A percentile compares a stretch with the other conserved stretches of the same genome.
These are phyloP conservation scores for Typha latifolia DNA, from an alignment of 176 grass and related monocot genomes.

Conservation along the genomic window DNA sequence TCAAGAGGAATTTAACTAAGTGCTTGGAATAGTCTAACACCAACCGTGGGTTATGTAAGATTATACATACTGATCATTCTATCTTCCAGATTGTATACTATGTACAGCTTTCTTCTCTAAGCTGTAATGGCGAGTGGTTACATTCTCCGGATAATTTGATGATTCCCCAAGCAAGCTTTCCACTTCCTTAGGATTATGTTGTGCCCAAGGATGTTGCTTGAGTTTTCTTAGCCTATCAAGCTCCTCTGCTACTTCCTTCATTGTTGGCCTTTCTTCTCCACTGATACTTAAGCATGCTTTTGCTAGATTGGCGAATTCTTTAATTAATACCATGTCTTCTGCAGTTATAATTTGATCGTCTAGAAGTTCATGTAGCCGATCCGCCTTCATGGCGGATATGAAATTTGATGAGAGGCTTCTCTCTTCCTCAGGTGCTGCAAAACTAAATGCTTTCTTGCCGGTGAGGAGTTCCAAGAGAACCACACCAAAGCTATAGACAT, in stretches of 20 bases:
- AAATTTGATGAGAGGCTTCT: no score
- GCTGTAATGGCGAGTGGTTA: neutral
- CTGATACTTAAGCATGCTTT: neutral
- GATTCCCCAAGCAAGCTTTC: neutral
- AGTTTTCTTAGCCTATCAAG: neutral
- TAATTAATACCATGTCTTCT: neutral
- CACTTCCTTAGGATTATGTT: neutral
- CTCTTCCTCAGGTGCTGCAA: no score
- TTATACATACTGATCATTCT: neutral
- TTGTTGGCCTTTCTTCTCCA: no score
- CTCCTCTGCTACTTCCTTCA: neutral
- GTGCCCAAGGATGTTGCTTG: neutral
- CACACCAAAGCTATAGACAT: neutral
- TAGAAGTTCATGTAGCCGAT: neutral
- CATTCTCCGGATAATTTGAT: neutral
- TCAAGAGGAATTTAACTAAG: no score
- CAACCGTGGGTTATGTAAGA: no score
- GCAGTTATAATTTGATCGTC: neutral
- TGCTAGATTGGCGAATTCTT: neutral
- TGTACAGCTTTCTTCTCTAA: neutral
- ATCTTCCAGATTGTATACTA: neutral
- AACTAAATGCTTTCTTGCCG: neutral
- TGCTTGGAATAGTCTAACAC: no score
- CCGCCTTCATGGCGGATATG: neutral
- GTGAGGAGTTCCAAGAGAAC: neutral